Evolutionary conservation across 768 basidiomycete species (phyloP), one percentile per base, ranked within the genome.

Genomic region (Tulasnella sp.): DNA sequence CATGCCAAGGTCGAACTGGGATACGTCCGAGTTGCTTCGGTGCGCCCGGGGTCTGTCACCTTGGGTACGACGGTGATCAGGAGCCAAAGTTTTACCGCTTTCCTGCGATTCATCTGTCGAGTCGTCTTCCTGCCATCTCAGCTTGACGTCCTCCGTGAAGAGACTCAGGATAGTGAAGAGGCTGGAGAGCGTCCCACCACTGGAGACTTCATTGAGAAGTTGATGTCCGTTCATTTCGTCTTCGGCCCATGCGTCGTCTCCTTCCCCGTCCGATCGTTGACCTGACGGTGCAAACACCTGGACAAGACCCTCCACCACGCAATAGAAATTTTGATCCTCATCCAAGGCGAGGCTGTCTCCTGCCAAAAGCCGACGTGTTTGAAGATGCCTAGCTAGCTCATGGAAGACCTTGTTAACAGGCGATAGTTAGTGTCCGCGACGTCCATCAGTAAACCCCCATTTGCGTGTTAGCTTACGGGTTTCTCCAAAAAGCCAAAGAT

Each of bases 401-500:
- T 98, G 95, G 69, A 99, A 99, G 26, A 93, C 88, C 89, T 91
- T 56, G n/a, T 27, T 42, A 30, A 41, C 8, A 2, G 5, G 7
- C 15, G 15, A 38, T n/a, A n/a, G n/a, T n/a, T n/a, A n/a, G n/a
- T n/a, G n/a, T n/a, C n/a, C n/a, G n/a, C n/a, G n/a, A n/a, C n/a
- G 15, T 15, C 11, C 26, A 52, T 29, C 4, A 61, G 19, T 23
- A 8, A 41, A n/a, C 34, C 8, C 51, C 38, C 23, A 23, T 51
- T 32, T 1, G 32, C 21, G 9, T 42, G 29, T 34, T 19, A 34
- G 67, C 85, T 62, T 64, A 94, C 96, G 0, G 94, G 94, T 73
- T 96, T 97, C 74, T 99, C 96, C 63, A 93, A 78, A 69, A 98
- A 98, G 19, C 96, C 96, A 67, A 99, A 99, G 9, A 99, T 89